Conservation (phyloP, 1,284 basidiomycete species). For the Marasmius fiardii region DNA sequence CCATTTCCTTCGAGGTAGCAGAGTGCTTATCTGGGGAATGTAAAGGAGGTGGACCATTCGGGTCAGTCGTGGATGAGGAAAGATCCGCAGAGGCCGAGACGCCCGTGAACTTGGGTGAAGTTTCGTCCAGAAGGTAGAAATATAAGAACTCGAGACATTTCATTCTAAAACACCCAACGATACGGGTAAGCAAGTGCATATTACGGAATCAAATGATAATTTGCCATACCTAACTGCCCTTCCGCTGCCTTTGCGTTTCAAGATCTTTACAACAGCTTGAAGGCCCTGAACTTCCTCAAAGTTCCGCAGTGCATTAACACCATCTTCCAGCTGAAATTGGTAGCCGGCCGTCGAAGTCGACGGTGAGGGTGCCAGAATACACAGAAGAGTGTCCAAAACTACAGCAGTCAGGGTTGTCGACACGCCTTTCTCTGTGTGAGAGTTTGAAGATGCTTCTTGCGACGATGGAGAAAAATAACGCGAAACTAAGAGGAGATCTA, state of each 20-base stretch:
- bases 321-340: not conserved
- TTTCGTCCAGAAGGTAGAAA: conserved; percentile 87
- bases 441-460: conserved; percentile 13
- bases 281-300: conserved; percentile 79
- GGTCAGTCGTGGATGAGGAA: conserved; percentile 5
- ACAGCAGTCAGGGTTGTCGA: conserved; percentile 49
- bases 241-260: conserved; percentile 79
- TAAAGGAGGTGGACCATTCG: not conserved
- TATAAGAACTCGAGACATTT: conserved; percentile 92
- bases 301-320: conserved; percentile 40
- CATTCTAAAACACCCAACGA: conserved; percentile 57
- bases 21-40: not conserved
- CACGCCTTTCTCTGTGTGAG: conserved; percentile 2
- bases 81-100: not conserved
- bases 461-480: conserved; percentile 44
- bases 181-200: conserved; percentile 6
- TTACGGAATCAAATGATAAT: not conserved
- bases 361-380: conserved; percentile 80
- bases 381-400: conserved; percentile 79
- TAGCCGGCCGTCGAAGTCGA: conserved; percentile 28
- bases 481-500: conserved; percentile 68
- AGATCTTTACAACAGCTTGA: conserved; percentile 75
- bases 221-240: conserved; percentile 74
- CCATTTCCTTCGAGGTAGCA: not conserved
- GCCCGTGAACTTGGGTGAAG: conserved; percentile 21